Conservation (phyloP, 2,329 filamentous ascomycete species). For the Fusarium denticulatum region DNA sequence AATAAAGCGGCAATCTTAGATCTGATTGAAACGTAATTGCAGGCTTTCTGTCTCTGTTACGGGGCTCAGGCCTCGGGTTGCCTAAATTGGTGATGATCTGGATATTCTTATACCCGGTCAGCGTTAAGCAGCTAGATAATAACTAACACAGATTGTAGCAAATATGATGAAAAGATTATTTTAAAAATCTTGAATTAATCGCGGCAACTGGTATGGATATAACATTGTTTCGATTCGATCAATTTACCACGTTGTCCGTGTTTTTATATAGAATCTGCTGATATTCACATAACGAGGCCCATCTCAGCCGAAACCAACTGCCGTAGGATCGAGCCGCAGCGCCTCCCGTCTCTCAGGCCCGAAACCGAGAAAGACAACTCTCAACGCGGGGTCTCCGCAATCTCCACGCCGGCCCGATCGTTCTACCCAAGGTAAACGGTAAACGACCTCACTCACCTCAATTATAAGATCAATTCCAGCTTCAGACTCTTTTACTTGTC, state of each 20-base stretch:
- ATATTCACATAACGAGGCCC: constrained; percentile 14
- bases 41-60: background rate
- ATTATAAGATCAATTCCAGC: constrained; percentile 16
- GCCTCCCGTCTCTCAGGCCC: constrained; percentile 1
- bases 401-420: constrained; percentile 27
- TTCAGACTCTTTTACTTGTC: background rate
- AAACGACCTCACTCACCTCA: constrained; percentile 12
- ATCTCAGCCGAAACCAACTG: constrained; percentile 31
- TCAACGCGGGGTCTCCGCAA: constrained; percentile 36
- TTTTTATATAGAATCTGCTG: background rate
- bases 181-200: too few relatives aligned
- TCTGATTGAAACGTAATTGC: background rate
- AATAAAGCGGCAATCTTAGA: background rate
- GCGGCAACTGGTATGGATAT: too few relatives aligned
- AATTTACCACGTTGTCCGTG: accelerated
- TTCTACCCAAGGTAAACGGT: constrained; percentile 15
- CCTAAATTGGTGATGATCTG: background rate
- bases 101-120: constrained; percentile 12
- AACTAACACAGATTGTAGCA: accelerated
- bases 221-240: accelerated
- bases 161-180: background rate
- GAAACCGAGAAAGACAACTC: background rate
- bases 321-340: constrained; percentile 5
- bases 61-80: constrained; percentile 22
- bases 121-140: accelerated